phyloP scores from a whole-genome alignment of 2,329 filamentous ascomycete genomes.

The Arthrobotrys musiformis region DNA sequence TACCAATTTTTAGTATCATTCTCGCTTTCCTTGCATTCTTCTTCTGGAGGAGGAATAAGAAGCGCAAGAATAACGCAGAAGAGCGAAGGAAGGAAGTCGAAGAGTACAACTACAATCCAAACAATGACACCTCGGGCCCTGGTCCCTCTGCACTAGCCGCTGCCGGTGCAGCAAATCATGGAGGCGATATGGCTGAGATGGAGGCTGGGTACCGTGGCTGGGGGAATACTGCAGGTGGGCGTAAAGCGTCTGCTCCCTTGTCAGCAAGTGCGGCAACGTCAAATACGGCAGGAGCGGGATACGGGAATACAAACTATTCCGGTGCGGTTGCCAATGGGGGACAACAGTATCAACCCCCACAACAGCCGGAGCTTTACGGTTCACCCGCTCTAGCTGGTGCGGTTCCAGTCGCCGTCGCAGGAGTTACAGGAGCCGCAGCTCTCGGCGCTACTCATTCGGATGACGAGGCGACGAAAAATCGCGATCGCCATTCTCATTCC shows the following conservation, averaged over 20 bases:
- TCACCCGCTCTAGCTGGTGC: constrained; percentile 16
- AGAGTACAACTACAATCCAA: constrained; percentile 98
- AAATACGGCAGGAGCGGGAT: constrained; percentile 21
- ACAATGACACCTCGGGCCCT: constrained; percentile 77
- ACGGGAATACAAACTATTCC: constrained; percentile 20
- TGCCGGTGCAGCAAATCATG: constrained; percentile 65
- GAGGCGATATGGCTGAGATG: constrained; percentile 82
- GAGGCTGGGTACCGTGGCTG: constrained; percentile 89
- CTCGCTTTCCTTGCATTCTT: constrained; percentile 80
- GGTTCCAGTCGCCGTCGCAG: constrained; percentile 7
- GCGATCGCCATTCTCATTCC: constrained; percentile 77
- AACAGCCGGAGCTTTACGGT: constrained; percentile 45
- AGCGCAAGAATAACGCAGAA: constrained; percentile 84
- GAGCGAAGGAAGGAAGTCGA: constrained; percentile 94
- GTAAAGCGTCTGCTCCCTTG: constrained; percentile 79
- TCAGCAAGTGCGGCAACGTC: constrained; percentile 71
- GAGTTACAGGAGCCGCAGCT: constrained; percentile 2
- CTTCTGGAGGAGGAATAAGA: constrained; percentile 89
- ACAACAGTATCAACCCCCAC: constrained; percentile 19
- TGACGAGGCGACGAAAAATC: constrained; percentile 63
- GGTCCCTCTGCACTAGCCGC: constrained; percentile 63
- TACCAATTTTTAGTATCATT: constrained; percentile 89
- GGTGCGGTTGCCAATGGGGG: constrained; percentile 5
- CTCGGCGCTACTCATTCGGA: constrained; percentile 24
- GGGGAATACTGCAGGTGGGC: constrained; percentile 80